These are phyloP conservation scores for Penicillium sp. DNA, from an alignment of 2,329 filamentous ascomycete species.

Conservation along the genomic window DNA sequence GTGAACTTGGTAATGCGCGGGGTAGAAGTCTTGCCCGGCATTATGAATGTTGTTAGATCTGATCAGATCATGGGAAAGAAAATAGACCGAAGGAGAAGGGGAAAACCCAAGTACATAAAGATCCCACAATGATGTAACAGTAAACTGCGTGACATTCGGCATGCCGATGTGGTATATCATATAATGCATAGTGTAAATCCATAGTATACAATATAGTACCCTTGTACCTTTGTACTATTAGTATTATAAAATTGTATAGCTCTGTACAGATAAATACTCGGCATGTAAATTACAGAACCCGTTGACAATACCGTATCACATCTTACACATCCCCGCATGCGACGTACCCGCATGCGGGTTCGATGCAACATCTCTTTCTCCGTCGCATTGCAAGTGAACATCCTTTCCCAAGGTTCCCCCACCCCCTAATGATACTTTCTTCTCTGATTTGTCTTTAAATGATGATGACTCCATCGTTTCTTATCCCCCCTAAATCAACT, in stretches of 20 bases:
- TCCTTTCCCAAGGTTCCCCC: too few relatives aligned
- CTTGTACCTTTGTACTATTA: too few relatives aligned
- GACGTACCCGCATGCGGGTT: too few relatives aligned
- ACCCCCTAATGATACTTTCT: background rate
- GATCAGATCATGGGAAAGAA: background rate
- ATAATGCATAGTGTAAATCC: background rate
- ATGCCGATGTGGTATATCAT: constrained; percentile 24
- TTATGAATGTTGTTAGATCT: constrained; percentile 21
- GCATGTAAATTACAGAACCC: too few relatives aligned
- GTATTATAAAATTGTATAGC: too few relatives aligned
- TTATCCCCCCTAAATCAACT: background rate
- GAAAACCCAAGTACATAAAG: constrained; percentile 7
- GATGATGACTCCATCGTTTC: background rate
- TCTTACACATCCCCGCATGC: too few relatives aligned
- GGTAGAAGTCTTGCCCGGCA: constrained; percentile 38
- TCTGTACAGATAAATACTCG: too few relatives aligned
- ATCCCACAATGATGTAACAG: constrained; percentile 22
- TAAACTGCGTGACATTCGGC: constrained; percentile 22
- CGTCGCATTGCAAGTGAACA: background rate
- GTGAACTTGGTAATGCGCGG: constrained; percentile 77
- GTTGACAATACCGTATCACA: too few relatives aligned
- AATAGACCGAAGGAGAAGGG: background rate
- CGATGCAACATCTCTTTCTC: background rate
- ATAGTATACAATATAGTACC: too few relatives aligned
- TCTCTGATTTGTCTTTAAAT: background rate